Evolutionary conservation across 495 filamentous ascomycete genomes (phyloP).

Genomic region (Cercophora samala): DNA sequence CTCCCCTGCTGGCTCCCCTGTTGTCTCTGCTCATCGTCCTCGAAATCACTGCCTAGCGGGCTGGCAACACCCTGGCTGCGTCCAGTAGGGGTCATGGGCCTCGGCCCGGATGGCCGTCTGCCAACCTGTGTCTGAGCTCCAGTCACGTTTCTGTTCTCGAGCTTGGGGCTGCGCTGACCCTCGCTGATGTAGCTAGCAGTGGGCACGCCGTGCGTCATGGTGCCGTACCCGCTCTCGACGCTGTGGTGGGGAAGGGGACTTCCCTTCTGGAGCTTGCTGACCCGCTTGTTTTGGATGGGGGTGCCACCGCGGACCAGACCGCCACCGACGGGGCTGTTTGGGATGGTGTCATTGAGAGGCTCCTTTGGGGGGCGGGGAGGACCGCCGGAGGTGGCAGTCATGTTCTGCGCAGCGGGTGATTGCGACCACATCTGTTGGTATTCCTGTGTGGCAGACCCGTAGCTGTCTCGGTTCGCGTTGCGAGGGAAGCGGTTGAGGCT

Average conservation of each 20-base stretch:
- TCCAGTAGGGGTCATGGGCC: conserved; percentile 49
- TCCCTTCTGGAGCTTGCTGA: conserved; percentile 44
- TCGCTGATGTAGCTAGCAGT: conserved; percentile 38
- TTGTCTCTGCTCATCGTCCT: conserved; percentile 26
- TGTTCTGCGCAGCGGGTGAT: conserved; percentile 32
- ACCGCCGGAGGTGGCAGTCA: conserved; percentile 28
- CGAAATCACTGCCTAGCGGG: conserved; percentile 23
- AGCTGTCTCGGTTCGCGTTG: conserved; percentile 45
- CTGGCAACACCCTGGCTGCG: conserved; percentile 25
- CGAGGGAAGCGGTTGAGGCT: conserved; percentile 42
- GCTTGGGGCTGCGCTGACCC: conserved; percentile 26
- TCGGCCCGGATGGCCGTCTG: conserved; percentile 48
- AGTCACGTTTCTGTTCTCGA: conserved; percentile 48
- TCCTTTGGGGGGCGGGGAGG: conserved; percentile 53
- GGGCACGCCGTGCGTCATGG: conserved; percentile 43
- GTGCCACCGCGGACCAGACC: conserved; percentile 11
- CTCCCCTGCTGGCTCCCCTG: conserved; percentile 26
- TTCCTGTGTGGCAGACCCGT: conserved; percentile 31
- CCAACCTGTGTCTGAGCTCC: conserved; percentile 41
- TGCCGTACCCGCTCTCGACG: conserved; percentile 50
- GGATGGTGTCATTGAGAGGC: conserved; percentile 32
- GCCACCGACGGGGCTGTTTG: conserved; percentile 15
- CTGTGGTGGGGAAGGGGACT: conserved; percentile 46
- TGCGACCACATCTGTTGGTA: conserved; percentile 44
- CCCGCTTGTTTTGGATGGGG: conserved; percentile 32